Base-by-base conservation (phyloP, 352 stramenopile genomes). In the Aphanomyces invadans region DNA sequence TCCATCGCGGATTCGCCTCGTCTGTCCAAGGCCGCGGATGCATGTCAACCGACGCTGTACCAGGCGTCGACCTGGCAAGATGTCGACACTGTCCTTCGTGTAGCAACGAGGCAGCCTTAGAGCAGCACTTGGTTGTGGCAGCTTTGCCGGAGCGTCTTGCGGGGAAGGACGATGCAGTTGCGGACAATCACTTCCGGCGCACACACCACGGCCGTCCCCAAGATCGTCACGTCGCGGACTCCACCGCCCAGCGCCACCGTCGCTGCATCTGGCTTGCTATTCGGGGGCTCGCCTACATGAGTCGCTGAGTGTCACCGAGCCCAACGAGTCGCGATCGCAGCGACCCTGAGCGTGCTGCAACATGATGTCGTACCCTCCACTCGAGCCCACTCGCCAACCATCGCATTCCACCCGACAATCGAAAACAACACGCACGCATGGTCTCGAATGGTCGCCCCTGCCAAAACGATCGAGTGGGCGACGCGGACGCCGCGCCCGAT, bases 111-210 rank as follows among this genome's bases (percentile, higher is more conserved):
- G 15, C 10, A 7, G 29, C n/a, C 10, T 79, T 83, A 95, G 74
- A 94, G 78, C 63, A 95, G 74, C 68, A 95, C 93, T 72, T 95
- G 82, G 73, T 94, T 86, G 71, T 95, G 85, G 69, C 92, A 94
- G 75, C 84, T 95, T 71, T 86, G 78, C 57, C 83, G 87, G 25
- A 95, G 81, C 17, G 83, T 90, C 73, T 95, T 95, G 76, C 92
- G 83, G 25, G 85, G 85, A 19, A 95, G 73, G 29, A 95, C 87
- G 66, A 95, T 88, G 54, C 87, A 95, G 72, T 95, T 95, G 61
- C 87, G 87, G 62, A 95, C 91, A 72, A 94, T 91, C 28, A 95
- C 70, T 71, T 95, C 87, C 0, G 87, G 86, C 63, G 88, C 91
- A 2, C 83, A 84, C 33, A 93, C 76, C n/a, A 95, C 87, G 21